phyloP scores from a whole-genome alignment of 495 filamentous ascomycete species.

The Penicillium malachiteum region DNA sequence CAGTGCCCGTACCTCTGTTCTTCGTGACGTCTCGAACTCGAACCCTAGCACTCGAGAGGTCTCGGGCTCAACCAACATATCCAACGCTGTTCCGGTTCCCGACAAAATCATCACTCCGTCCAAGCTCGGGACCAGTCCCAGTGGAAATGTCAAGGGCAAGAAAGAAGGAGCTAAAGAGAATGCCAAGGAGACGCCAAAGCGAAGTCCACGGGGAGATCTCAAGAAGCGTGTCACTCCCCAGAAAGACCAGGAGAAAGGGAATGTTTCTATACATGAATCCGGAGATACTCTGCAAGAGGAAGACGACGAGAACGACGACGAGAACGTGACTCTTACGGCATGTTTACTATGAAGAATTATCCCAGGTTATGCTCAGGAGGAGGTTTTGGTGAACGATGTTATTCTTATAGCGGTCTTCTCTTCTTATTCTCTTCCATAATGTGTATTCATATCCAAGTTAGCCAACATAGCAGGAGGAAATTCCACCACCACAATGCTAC shows the following conservation, averaged over 20 bases:
- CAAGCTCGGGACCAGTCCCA: constrained; percentile 35
- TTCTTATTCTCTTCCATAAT: no score
- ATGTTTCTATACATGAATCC: background rate
- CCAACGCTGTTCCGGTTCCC: constrained; percentile 1
- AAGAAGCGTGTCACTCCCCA: background rate
- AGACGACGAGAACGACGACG: no score
- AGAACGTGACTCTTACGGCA: no score
- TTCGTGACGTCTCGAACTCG: constrained; percentile 22
- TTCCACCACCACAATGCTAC: no score
- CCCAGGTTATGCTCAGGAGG: no score
- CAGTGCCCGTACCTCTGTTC: constrained; percentile 18
- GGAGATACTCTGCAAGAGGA: no score
- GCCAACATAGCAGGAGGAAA: no score
- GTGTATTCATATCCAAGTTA: no score
- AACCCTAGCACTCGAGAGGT: constrained; percentile 28
- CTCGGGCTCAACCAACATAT: constrained; percentile 32
- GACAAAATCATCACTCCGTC: constrained; percentile 10
- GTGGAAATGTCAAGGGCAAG: constrained; percentile 38
- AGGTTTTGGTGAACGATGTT: no score
- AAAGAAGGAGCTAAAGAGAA: constrained; percentile 35
- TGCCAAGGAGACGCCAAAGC: constrained; percentile 10
- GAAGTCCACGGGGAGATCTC: background rate
- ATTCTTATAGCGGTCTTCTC: no score
- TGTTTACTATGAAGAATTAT: no score
- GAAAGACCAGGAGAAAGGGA: background rate